These are phyloP conservation scores for Sarocladiaceae sp. DNA, from an alignment of 2,329 filamentous ascomycete genomes.

Conservation along the genomic window DNA sequence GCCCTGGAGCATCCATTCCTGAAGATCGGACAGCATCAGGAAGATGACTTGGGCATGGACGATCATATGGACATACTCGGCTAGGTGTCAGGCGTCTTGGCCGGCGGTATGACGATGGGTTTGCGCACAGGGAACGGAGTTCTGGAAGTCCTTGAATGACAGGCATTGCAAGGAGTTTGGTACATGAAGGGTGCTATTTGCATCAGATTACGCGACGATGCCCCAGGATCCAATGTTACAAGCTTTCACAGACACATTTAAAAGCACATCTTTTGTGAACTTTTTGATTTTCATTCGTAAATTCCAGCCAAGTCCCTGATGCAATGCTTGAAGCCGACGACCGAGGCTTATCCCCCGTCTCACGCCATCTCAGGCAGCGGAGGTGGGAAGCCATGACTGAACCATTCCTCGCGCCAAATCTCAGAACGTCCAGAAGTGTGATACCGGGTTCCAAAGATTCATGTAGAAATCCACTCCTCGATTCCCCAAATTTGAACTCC, in stretches of 20 bases:
- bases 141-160: too few species aligned
- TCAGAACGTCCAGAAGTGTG: slow-evolving; percentile 5
- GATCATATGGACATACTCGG: slow-evolving; percentile 49
- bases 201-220: too few species aligned
- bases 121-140: neutral
- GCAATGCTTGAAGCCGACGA: slow-evolving; percentile 36
- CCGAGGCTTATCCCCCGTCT: slow-evolving; percentile 16
- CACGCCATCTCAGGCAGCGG: neutral
- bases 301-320: slow-evolving; percentile 34
- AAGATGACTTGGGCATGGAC: slow-evolving; percentile 31
- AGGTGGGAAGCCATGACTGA: slow-evolving; percentile 8
- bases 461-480: slow-evolving; percentile 10
- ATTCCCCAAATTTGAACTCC: neutral
- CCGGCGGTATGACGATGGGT: neutral
- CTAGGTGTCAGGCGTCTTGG: neutral
- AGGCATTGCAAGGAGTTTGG: too few species aligned
- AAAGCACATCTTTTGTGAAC: neutral
- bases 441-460: slow-evolving; percentile 12
- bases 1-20: slow-evolving; percentile 70
- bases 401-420: slow-evolving; percentile 9
- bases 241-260: too few species aligned
- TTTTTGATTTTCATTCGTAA: slow-evolving; percentile 29
- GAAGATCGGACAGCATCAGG: slow-evolving; percentile 22
- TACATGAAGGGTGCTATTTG: too few species aligned
- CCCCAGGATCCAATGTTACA: too few species aligned